Evolutionary conservation across 2,329 filamentous ascomycete species (phyloP).

Genomic region (Cryphonectria naterciae): DNA sequence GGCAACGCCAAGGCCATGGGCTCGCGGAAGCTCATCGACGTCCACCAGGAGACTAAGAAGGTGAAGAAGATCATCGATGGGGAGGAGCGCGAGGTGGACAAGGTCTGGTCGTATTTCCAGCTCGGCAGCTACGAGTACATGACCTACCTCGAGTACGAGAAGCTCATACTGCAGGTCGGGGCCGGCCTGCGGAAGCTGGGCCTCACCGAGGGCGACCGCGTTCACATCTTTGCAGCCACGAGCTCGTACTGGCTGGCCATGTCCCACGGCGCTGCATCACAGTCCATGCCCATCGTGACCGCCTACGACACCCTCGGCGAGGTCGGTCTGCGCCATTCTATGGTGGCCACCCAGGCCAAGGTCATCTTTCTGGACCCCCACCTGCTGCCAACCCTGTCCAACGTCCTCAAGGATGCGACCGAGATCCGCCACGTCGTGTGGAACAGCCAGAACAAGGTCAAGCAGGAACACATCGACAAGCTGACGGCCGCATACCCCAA

Average conservation of each 20-base stretch:
- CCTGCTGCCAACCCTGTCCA: slow-evolving; percentile 62
- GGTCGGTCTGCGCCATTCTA: slow-evolving; percentile 74
- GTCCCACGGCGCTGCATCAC: slow-evolving; percentile 63
- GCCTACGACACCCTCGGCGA: slow-evolving; percentile 81
- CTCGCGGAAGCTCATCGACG: slow-evolving; percentile 73
- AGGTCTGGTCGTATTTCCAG: slow-evolving; percentile 88
- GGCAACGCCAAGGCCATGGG: slow-evolving; percentile 70
- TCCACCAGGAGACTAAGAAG: slow-evolving; percentile 84
- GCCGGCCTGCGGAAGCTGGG: slow-evolving; percentile 74
- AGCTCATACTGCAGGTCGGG: slow-evolving; percentile 68
- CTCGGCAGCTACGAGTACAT: slow-evolving; percentile 78
- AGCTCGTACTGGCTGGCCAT: slow-evolving; percentile 57
- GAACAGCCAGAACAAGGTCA: slow-evolving; percentile 57
- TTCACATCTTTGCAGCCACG: slow-evolving; percentile 83
- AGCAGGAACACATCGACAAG: slow-evolving; percentile 54
- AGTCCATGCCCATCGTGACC: slow-evolving; percentile 83
- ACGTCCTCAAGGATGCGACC: slow-evolving; percentile 56
- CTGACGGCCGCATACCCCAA: slow-evolving; percentile 54
- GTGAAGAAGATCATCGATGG: slow-evolving; percentile 87
- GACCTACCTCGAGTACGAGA: slow-evolving; percentile 78
- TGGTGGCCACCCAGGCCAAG: slow-evolving; percentile 72
- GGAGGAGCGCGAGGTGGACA: slow-evolving; percentile 77
- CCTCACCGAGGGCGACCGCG: slow-evolving; percentile 66
- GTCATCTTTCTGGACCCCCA: slow-evolving; percentile 76
- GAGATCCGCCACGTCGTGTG: slow-evolving; percentile 58